Evolutionary conservation across 2,329 filamentous ascomycete species (phyloP).

Genomic region (Ampelomyces quisqualis): DNA sequence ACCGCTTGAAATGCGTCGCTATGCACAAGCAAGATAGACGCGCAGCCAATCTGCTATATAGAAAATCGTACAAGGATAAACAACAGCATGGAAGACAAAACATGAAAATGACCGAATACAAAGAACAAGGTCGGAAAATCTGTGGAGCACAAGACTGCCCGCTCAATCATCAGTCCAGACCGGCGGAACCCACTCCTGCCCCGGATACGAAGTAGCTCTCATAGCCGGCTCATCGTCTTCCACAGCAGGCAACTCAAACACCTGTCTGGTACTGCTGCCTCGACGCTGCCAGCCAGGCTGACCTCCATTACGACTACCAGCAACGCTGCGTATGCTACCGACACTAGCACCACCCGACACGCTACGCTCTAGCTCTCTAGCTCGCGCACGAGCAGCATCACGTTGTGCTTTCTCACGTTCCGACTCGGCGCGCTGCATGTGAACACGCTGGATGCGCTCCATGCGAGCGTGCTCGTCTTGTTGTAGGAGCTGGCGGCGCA

Average conservation of each 20-base stretch:
- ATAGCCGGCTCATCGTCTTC: constrained; percentile 58
- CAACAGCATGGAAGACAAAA: neutral
- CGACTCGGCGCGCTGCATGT: constrained; percentile 29
- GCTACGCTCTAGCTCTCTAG: constrained; percentile 39
- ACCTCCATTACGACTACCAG: constrained; percentile 29
- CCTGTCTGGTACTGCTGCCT: constrained; percentile 23
- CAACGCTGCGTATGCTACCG: constrained; percentile 34
- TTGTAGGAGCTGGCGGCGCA: constrained; percentile 38
- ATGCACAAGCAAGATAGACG: neutral
- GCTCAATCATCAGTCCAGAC: constrained; percentile 40
- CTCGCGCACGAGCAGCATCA: constrained; percentile 34
- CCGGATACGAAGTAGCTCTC: constrained; percentile 68
- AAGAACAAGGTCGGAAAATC: neutral
- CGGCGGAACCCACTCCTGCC: constrained; percentile 66
- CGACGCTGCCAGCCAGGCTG: constrained; percentile 30
- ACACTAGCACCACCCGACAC: constrained; percentile 36
- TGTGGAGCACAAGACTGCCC: too few relatives aligned
- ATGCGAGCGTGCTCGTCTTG: constrained; percentile 37
- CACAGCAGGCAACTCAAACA: constrained; percentile 41
- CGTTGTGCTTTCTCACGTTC: constrained; percentile 31
- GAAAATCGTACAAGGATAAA: neutral
- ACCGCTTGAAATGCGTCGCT: constrained; percentile 10
- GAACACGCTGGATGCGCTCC: constrained; percentile 34
- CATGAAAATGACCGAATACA: neutral
- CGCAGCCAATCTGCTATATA: neutral